Base-by-base conservation (phyloP, 495 filamentous ascomycete genomes). In the Bryoglossum gracile region DNA sequence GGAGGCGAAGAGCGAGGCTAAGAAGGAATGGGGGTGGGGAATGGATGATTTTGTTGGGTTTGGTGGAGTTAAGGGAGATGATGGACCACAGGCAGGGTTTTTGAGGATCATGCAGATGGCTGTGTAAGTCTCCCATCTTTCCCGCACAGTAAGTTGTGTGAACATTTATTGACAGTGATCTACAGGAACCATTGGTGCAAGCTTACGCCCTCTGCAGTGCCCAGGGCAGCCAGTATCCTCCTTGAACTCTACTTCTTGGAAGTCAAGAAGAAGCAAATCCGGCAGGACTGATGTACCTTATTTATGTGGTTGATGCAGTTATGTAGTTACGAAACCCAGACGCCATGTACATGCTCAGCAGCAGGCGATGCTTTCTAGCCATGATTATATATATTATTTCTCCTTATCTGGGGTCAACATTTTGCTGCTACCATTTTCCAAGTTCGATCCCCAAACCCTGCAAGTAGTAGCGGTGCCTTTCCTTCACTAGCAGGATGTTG, bases 201-300 rank as follows among this genome's bases (percentile, higher is more conserved):
- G 38, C 30, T 58, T 3, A 47, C 50, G 6, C 50, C 55, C 4
- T 50, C 45, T 4, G 6, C 36, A 8, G 10, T 51, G 1, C 55
- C 55, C 4, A 33, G 55, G 19, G 18, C 41, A 21, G 43, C 33
- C 6, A 50, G 55, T 26, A 48, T 58, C n/a, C 36, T 58, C 14
- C 46, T 58, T 11, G 50, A 54, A 16, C 21, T 58, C 11, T 54
- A 58, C 45, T 58, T 58, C 46, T 33, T 57, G 21, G 50, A 57
- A n/a, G 11, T 25, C 19, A 35, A 32, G 30, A 46, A 38, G 41
- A 33, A 19, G 32, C 8, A 38, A 42, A n/a, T 23, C 18, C n/a
- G n/a, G n/a, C n/a, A n/a, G n/a, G n/a, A n/a, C n/a, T n/a, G n/a
- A n/a, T n/a, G n/a, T n/a, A n/a, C n/a, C n/a, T n/a, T n/a, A n/a